phyloP scores from a whole-genome alignment of 2,329 filamentous ascomycete genomes.

The Blastomyces gilchristii region DNA sequence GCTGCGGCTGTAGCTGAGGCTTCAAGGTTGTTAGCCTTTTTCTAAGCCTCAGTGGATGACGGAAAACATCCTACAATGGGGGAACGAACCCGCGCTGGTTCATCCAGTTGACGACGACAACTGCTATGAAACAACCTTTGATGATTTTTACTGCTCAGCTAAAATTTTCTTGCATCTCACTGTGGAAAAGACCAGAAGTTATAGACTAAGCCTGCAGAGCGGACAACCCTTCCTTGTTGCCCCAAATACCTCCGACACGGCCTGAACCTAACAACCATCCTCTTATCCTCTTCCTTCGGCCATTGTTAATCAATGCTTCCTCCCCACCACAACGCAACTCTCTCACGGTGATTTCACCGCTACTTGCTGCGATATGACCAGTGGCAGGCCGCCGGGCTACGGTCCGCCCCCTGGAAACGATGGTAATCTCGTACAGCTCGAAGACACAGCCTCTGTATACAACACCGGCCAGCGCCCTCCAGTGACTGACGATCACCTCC shows the following conservation, averaged over 20 bases:
- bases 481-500: slow-evolving; percentile 70
- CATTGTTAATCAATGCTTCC: slow-evolving; percentile 29
- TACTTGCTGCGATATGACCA: slow-evolving; percentile 33
- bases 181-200: neutral
- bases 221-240: neutral
- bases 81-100: neutral
- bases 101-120: neutral
- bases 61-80: neutral
- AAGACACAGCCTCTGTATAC: slow-evolving; percentile 45
- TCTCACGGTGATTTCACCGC: slow-evolving; percentile 19
- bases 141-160: neutral
- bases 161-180: neutral
- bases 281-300: neutral
- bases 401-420: slow-evolving; percentile 36
- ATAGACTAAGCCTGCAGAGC: neutral
- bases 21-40: neutral
- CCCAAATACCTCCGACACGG: no score
- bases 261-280: neutral
- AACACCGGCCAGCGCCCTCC: slow-evolving; percentile 64
- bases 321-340: slow-evolving; percentile 18
- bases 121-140: neutral
- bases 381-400: slow-evolving; percentile 46
- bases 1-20: neutral
- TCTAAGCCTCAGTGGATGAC: slow-evolving; percentile 3
- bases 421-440: slow-evolving; percentile 36